Percentiles rank a stretch among this genome's conserved stretches.
Evolutionary conservation across 306 rosid species (phyloP).

Genomic region (Vicia villosa): DNA sequence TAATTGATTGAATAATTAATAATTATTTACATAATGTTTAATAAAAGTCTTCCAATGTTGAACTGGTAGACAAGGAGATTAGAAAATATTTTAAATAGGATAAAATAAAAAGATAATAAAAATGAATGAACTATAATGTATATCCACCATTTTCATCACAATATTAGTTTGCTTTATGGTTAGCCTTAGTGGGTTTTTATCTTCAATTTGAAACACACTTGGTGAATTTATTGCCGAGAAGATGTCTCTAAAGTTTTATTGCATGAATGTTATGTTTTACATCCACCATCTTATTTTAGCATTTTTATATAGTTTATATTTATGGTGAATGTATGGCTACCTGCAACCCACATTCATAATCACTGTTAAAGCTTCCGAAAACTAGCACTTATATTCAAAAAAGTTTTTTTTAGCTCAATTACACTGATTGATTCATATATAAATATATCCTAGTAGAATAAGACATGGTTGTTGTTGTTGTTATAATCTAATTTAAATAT

Average conservation of each 20-base stretch:
- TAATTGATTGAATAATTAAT: not conserved
- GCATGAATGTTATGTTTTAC: not conserved
- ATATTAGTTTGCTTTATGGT: not conserved
- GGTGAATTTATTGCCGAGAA: not conserved
- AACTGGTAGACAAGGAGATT: not conserved
- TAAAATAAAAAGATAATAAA: not conserved
- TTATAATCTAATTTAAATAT: not conserved
- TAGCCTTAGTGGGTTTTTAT: not conserved
- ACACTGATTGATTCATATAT: not conserved
- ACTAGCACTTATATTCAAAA: too few species aligned
- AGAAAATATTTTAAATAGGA: slow-evolving; percentile 1
- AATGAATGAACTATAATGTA: not conserved
- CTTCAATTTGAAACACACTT: not conserved
- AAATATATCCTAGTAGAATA: not conserved
- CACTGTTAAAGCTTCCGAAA: too few species aligned
- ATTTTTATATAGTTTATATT: too few species aligned
- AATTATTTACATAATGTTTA: not conserved
- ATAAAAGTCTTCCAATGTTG: not conserved
- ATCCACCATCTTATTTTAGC: slow-evolving; percentile 1
- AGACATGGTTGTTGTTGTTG: not conserved
- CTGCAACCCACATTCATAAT: not conserved
- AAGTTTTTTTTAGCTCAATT: too few species aligned
- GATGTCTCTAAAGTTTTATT: not conserved
- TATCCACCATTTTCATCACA: slow-evolving; percentile 12
- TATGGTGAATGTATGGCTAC: slow-evolving; percentile 4